These are phyloP conservation scores for Gnomoniopsis smithogilvyi DNA, from an alignment of 2,329 filamentous ascomycete genomes.

Conservation along the genomic window DNA sequence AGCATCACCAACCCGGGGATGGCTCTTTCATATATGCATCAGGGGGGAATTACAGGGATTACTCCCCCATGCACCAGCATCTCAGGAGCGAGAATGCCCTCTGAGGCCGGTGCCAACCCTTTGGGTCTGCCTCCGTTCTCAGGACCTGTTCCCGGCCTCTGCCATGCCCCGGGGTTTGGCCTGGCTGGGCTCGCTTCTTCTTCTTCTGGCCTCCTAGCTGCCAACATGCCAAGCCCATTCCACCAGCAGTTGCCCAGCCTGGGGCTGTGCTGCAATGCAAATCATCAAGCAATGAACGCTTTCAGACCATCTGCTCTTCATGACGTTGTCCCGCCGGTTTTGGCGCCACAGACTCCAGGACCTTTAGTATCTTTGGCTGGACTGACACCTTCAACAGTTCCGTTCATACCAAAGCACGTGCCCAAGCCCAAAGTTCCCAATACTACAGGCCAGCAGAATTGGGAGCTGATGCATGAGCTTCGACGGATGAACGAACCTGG, in stretches of 20 bases:
- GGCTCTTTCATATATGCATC: neutral
- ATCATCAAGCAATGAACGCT: neutral
- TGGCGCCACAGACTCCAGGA: neutral
- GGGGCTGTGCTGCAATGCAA: constrained; percentile 10
- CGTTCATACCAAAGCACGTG: constrained; percentile 13
- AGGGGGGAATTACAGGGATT: neutral
- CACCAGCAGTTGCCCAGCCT: constrained; percentile 7
- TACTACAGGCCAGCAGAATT: constrained; percentile 18
- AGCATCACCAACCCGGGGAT: neutral
- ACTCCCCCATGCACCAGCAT: neutral
- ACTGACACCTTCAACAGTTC: neutral
- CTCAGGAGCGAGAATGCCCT: neutral
- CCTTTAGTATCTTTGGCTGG: neutral
- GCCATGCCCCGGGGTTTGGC: neutral
- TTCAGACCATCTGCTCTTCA: neutral
- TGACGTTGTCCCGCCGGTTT: neutral
- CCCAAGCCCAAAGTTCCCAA: constrained; percentile 18
- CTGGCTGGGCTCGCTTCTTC: neutral
- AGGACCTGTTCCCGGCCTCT: neutral
- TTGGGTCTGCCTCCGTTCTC: too few relatives aligned
- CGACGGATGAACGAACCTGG: constrained; percentile 17
- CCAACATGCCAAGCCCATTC: neutral
- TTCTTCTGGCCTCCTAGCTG: neutral
- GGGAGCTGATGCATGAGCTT: constrained; percentile 17
- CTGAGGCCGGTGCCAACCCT: neutral